A percentile compares a stretch with the other conserved stretches of the same genome.
Evolutionary conservation across 345 rosid species (phyloP).

Genomic region (Rhizophora mangle): DNA sequence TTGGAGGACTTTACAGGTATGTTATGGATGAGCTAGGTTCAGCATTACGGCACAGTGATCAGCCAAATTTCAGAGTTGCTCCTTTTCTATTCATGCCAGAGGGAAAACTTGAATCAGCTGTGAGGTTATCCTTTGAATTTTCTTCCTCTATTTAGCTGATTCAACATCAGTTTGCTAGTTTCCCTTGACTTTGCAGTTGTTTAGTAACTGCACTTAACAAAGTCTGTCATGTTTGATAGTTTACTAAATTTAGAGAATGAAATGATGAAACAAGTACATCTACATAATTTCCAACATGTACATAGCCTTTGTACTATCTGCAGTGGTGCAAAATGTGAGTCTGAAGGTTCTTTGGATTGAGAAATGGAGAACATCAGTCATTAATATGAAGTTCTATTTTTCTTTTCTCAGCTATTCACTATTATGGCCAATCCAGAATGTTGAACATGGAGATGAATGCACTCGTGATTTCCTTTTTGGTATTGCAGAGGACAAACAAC

Average conservation of each 20-base stretch:
- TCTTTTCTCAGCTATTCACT: slow-evolving; percentile 59
- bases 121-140: slow-evolving; percentile 49
- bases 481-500: slow-evolving; percentile 89
- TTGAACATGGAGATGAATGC: slow-evolving; percentile 68
- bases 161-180: not conserved
- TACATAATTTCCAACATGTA: not conserved
- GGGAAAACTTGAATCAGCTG: slow-evolving; percentile 75
- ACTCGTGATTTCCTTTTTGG: slow-evolving; percentile 81
- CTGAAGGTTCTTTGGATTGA: not conserved
- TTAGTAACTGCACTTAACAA: not conserved
- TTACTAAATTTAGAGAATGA: not conserved
- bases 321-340: not conserved
- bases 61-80: slow-evolving; percentile 81
- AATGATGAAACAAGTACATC: not conserved
- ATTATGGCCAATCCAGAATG: slow-evolving; percentile 70
- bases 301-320: not conserved
- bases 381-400: not conserved
- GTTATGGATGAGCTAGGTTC: slow-evolving; percentile 98
- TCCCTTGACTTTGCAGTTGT: slow-evolving; percentile 5
- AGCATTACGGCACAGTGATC: slow-evolving; percentile 81
- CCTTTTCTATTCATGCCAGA: slow-evolving; percentile 93
- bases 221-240: not conserved
- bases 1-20: slow-evolving; percentile 54
- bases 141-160: slow-evolving; percentile 9
- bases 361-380: not conserved